Conservation (phyloP, 345 rosid species). For the Streptanthus diversifolius region DNA sequence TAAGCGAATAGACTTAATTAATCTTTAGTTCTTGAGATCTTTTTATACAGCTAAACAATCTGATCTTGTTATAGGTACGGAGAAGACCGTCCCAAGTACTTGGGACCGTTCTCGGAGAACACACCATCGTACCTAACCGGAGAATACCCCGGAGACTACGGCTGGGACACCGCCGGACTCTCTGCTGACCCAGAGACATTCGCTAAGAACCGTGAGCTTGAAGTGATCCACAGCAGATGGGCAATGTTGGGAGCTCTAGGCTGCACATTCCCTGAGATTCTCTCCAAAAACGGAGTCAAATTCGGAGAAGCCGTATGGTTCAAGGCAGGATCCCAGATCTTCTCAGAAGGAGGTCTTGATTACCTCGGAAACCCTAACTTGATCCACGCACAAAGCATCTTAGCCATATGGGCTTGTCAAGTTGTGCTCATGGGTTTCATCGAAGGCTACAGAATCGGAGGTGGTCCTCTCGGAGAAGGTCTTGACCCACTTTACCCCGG, state of each 20-base stretch:
- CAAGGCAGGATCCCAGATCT: conserved; percentile 92
- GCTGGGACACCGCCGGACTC: conserved; percentile 99
- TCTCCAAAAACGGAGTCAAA: conserved; percentile 74
- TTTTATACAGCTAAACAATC: not conserved
- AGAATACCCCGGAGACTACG: conserved; percentile 93
- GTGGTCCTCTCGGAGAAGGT: conserved; percentile 96
- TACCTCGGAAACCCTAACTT: conserved; percentile 97
- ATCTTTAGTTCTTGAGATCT: not conserved
- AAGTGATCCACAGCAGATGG: conserved; percentile 95
- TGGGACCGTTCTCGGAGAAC: conserved; percentile 97
- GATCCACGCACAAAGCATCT: conserved; percentile 92
- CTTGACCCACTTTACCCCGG: conserved; percentile 95
- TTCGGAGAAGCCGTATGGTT: conserved; percentile 97
- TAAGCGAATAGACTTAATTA: not conserved
- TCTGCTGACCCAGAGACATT: conserved; percentile 97
- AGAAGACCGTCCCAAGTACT: conserved; percentile 92
- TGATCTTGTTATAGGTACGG: conserved; percentile 71
- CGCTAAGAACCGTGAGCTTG: conserved; percentile 96
- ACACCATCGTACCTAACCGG: conserved; percentile 89
- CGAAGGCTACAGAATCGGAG: conserved; percentile 82
- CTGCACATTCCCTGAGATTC: conserved; percentile 88
- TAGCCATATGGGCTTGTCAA: conserved; percentile 90
- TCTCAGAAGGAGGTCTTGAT: conserved; percentile 94
- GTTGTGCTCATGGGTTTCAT: conserved; percentile 95
- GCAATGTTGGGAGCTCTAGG: conserved; percentile 97